These are phyloP conservation scores for Pseudomassariella vexata DNA, from an alignment of 2,329 filamentous ascomycete species.

Conservation along the genomic window DNA sequence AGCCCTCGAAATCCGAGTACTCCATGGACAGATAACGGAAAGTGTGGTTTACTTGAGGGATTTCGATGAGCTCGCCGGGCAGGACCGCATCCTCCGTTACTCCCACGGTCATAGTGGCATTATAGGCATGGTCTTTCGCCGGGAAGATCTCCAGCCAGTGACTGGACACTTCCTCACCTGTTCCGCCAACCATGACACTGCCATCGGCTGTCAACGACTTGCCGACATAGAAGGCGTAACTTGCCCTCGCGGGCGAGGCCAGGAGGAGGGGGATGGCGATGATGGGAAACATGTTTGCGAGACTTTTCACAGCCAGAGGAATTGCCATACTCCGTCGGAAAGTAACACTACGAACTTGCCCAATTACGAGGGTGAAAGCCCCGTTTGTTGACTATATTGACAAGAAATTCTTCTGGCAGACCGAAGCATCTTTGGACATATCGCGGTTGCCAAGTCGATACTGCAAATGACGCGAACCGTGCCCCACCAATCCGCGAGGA, in stretches of 20 bases:
- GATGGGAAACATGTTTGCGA: no score
- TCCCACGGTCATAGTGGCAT: constrained; percentile 35
- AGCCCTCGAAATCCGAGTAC: constrained; percentile 32
- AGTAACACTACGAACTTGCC: no score
- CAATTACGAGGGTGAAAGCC: no score
- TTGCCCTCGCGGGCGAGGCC: constrained; percentile 21
- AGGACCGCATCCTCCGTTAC: constrained; percentile 31
- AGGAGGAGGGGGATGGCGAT: no score
- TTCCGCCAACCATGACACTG: constrained; percentile 37
- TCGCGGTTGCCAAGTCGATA: no score
- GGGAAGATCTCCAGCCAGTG: constrained; percentile 41
- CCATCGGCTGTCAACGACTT: constrained; percentile 36
- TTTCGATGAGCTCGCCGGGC: constrained; percentile 21
- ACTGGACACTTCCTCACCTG: constrained; percentile 39
- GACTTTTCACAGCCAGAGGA: no score
- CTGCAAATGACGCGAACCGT: no score
- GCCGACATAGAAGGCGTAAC: constrained; percentile 42
- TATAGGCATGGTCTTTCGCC: constrained; percentile 30
- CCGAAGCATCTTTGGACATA: no score
- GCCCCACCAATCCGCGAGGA: no score
- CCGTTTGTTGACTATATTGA: no score
- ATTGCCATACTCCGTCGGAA: no score
- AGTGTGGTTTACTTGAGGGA: constrained; percentile 19
- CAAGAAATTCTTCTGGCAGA: no score
- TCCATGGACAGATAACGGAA: constrained; percentile 23